Evolutionary conservation across 2,329 filamentous ascomycete species (phyloP).

Genomic region (Xylariaceae sp.): DNA sequence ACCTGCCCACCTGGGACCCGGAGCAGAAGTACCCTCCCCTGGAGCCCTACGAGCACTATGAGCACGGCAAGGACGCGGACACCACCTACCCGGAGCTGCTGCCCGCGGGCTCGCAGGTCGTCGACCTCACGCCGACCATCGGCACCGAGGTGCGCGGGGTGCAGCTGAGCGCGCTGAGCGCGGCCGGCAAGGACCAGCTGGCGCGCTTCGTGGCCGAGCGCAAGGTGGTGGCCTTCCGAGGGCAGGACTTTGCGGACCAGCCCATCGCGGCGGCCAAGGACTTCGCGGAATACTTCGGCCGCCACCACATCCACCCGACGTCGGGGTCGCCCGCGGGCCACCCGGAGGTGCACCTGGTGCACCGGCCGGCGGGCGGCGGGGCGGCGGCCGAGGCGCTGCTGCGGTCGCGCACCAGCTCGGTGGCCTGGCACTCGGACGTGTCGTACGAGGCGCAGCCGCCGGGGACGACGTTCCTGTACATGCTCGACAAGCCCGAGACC

Average conservation of each 20-base stretch:
- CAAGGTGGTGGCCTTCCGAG: constrained; percentile 71
- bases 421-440: constrained; percentile 86
- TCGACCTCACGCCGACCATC: constrained; percentile 63
- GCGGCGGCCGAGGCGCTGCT: constrained; percentile 53
- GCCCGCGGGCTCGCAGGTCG: constrained; percentile 39
- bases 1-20: constrained; percentile 64
- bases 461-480: constrained; percentile 81
- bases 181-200: constrained; percentile 68
- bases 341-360: constrained; percentile 72
- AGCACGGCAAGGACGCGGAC: constrained; percentile 71
- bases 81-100: constrained; percentile 62
- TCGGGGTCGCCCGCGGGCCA: constrained; percentile 66
- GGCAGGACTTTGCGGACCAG: constrained; percentile 65
- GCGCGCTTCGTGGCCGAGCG: constrained; percentile 68
- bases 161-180: constrained; percentile 60
- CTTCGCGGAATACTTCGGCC: constrained; percentile 68
- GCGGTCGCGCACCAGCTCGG: constrained; percentile 62
- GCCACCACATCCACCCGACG: constrained; percentile 75
- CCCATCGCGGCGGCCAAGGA: constrained; percentile 63
- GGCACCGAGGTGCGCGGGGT: constrained; percentile 65
- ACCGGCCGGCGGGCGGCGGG: constrained; percentile 62
- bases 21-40: constrained; percentile 59
- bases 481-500: constrained; percentile 71
- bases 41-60: constrained; percentile 62
- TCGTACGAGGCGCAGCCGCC: constrained; percentile 85